Conservation (phyloP, 208 protist species). For the Trypanosoma lewisi region DNA sequence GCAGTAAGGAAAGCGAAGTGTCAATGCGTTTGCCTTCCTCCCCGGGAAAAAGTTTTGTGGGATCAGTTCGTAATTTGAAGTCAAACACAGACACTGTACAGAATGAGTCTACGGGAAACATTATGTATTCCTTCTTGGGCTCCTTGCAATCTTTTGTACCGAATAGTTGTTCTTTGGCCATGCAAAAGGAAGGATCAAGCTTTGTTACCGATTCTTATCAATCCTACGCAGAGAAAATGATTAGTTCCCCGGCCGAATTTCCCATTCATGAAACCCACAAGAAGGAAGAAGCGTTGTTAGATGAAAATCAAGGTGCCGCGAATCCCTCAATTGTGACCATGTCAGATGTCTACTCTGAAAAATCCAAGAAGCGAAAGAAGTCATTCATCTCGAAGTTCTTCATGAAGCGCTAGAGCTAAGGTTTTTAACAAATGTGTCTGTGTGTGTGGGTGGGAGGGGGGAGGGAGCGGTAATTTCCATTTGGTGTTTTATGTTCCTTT, state of each 20-base stretch:
- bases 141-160: background rate
- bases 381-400: slow-evolving; percentile 27
- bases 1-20: background rate
- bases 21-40: background rate
- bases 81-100: too few relatives aligned
- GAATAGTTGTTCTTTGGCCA: background rate
- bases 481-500: background rate
- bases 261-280: background rate
- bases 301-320: background rate
- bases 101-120: too few relatives aligned
- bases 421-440: background rate
- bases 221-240: background rate
- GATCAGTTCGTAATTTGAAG: background rate
- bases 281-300: background rate
- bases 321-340: background rate
- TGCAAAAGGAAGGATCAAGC: background rate
- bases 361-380: slow-evolving; percentile 12
- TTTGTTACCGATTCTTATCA: background rate
- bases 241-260: background rate
- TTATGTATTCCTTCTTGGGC: background rate
- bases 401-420: slow-evolving; percentile 21
- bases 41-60: background rate
- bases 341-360: background rate
- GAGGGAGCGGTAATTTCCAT: background rate
- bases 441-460: background rate